Percentiles rank a stretch among this genome's conserved stretches.
These are phyloP conservation scores for Scalesia atractyloides DNA, from an alignment of 129 eudicot species.

Conservation along the genomic window DNA sequence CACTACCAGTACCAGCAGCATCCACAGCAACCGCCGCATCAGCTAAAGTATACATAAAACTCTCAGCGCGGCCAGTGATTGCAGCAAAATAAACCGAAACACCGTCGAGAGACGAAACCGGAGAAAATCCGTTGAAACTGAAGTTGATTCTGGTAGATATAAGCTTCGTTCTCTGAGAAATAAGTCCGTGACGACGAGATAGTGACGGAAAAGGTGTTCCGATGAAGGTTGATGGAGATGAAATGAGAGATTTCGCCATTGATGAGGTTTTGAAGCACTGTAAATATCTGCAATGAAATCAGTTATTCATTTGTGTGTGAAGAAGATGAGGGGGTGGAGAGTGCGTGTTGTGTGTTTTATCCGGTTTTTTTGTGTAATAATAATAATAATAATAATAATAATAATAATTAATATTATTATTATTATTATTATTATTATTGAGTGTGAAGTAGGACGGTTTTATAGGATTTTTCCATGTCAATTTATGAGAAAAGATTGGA, in stretches of 20 bases:
- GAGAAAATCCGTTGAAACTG: slow-evolving; percentile 74
- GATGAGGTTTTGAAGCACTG: slow-evolving; percentile 4
- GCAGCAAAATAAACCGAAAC: slow-evolving; percentile 47
- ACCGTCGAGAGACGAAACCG: slow-evolving; percentile 58
- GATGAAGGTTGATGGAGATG: slow-evolving; percentile 64
- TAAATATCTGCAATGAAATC: no score
- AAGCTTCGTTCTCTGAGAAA: slow-evolving; percentile 39
- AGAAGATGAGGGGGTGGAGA: no score
- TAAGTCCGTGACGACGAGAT: slow-evolving; percentile 44
- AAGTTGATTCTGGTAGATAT: slow-evolving; percentile 55
- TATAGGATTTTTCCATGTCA: no score
- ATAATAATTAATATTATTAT: no score
- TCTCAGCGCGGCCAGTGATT: slow-evolving; percentile 57
- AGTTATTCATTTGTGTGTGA: no score
- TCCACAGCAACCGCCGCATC: slow-evolving; percentile 89
- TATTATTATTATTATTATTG: no score
- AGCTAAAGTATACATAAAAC: slow-evolving; percentile 83
- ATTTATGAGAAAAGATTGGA: no score
- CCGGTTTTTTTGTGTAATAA: no score
- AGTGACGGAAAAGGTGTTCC: slow-evolving; percentile 61
- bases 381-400: no score
- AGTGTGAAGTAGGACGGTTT: no score
- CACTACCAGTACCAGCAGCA: slow-evolving; percentile 38
- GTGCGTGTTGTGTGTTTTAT: no score
- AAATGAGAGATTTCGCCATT: slow-evolving; percentile 87